Evolutionary conservation across 139 green algal species (phyloP), one percentile per base, ranked within the genome.

Genomic region (Chara braunii): DNA sequence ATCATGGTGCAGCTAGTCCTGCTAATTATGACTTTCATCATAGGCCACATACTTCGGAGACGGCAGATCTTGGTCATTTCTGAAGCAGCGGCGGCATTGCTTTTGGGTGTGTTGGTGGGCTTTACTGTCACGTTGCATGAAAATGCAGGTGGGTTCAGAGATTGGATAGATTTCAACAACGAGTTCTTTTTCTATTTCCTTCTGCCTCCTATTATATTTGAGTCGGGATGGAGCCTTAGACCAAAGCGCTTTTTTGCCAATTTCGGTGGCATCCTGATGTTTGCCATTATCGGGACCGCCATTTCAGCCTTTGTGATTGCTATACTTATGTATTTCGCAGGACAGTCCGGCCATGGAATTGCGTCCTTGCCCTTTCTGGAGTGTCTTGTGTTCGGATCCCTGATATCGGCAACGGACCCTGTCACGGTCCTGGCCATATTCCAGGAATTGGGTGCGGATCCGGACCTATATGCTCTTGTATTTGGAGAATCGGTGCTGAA

Each of bases 401-500:
- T 86, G 43, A 89, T 90, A 51, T 79, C 51, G 11, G 74, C 80
- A 28, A 90, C 84, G 34, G 85, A 90, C 71, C 85, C 85, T 0
- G 85, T 90, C 30, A 80, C 85, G 18, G 83, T 74, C 33, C 62
- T 83, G 14, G 62, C 60, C 18, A 68, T 83, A 2, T 83, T 83
- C 60, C 51, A 78, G 65, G 58, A 77, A 30, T 23, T 83, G 2
- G 51, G 69, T 32, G 85, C 77, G 22, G 53, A 89, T 51, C 52
- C 66, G 22, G 82, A 91, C 35, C 60, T 94, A 35, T 90, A 92
- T 61, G 80, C 82, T 37, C 79, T 90, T 14, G 87, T 94, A n/a
- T 93, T 94, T 74, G 87, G 87, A 1, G 87, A 94, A 61, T 79
- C 43, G 7, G 87, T 93, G 29, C 71, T 94, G 0, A 94, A 94